Base-by-base conservation (phyloP, 2,329 filamentous ascomycete genomes). In the Aspergillus ustus region DNA sequence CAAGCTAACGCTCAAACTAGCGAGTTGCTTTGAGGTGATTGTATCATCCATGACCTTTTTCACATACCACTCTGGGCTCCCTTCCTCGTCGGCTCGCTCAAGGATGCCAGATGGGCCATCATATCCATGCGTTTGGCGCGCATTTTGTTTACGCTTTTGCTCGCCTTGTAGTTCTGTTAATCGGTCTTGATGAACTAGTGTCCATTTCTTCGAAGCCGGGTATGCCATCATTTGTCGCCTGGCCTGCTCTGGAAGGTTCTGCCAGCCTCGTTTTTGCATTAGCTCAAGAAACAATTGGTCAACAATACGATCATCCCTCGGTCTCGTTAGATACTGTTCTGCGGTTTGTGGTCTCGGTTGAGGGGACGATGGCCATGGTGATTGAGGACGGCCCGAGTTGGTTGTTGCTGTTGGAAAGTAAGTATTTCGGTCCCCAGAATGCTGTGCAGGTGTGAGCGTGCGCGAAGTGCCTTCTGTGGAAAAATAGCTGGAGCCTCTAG, bases 231-330 rank as follows among this genome's bases (percentile, higher is more conserved):
- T 98, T 81, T 98, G 95, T 64, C 94, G 86, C 69, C 91, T 88
- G 31, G 95, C 95, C 80, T 97, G 92, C 73, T 99, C 95, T 5
- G 95, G 95, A 66, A 99, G 82, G 77, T 96, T 96, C 80, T 97
- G 95, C 92, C 93, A 98, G 67, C 94, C 95, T 80, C 95, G 88
- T 80, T 97, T 97, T 73, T 96, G 91, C 95, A 99, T 98, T 67
- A 99, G 82, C 56, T 92, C 89, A 71, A 93, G 83, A 73, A 98
- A 98, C 82, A 97, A 91, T 72, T 93, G 89, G 74, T 98, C 92
- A 50, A 97, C 91, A 15, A 96, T 81, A 62, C 88, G 86, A 72
- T 96, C 92, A 65, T 80, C 77, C 61, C 75, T 72, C 13, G 77
- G 77, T 22, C 76, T 72, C 50, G 72, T 80, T 81, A 82, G 67